Base-by-base conservation (phyloP, 2,329 filamentous ascomycete genomes). In the Monosporascus sp. region DNA sequence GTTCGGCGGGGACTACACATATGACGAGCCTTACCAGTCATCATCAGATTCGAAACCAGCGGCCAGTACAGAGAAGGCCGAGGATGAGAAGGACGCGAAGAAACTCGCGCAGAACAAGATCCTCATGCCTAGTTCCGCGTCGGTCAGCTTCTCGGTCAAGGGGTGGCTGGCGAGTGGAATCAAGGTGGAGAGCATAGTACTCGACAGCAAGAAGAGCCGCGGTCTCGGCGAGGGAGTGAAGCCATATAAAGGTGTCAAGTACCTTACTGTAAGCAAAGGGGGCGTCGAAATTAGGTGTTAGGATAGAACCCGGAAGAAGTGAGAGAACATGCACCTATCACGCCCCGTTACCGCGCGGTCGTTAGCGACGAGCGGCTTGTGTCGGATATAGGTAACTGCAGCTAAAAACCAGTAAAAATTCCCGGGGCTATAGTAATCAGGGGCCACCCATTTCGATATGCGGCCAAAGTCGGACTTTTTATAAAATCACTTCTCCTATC, bases 191-290 rank as follows among this genome's bases (percentile, higher is more conserved):
- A 85, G 82, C 69, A 81, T 91, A 64, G 65, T 84, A 65, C 69
- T 90, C 61, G 78, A 91, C 67, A 76, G 83, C n/a, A 86, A 89
- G 68, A 91, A 86, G 73, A 96, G 90, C 70, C 82, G 86, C 53
- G 94, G 94, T 0, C 65, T 99, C 46, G 90, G 90, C 0, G 90
- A 96, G 60, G 84, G 88, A 2, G 84, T 97, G 39, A 95, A 91
- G 72, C 94, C 94, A 24, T 97, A 96, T 72, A 99, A 97, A 73
- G 94, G 94, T 1, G 94, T 99, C 60, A 99, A 99, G 73, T 99
- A 99, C 71, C 69, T 99, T 62, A 97, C 92, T 17, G 76, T 86
- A 48, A 86, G 83, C 64, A 83, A 82, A 57, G 79, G 80, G 15
- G 84, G 83, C 22, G 75, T 86, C 42, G 84, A 87, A 69, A 77